A percentile compares a stretch with the other conserved stretches of the same genome.
These are phyloP conservation scores for Metarhizium sp. DNA, from an alignment of 2,329 filamentous ascomycete species.

Conservation along the genomic window DNA sequence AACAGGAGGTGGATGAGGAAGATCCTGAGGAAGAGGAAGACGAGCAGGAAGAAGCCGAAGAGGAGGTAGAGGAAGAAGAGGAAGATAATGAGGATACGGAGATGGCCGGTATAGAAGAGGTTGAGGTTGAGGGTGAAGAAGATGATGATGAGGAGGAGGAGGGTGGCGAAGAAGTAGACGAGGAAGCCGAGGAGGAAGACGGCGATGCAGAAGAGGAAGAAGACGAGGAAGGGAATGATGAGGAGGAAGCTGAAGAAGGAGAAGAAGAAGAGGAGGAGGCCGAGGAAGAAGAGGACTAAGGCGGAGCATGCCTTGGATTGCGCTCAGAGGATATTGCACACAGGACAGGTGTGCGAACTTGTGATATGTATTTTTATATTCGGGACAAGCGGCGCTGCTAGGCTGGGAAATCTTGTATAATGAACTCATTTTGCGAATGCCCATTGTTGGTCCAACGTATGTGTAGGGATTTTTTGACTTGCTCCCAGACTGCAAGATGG, in stretches of 20 bases:
- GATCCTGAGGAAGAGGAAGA: constrained; percentile 13
- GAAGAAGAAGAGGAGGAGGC: constrained; percentile 1
- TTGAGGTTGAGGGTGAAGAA: constrained; percentile 8
- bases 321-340: not conserved
- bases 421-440: not conserved
- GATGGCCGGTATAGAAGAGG: not conserved
- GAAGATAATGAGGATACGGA: constrained; percentile 6
- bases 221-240: constrained; percentile 7
- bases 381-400: not conserved
- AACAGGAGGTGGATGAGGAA: constrained; percentile 8
- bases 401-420: not conserved
- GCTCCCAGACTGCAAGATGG: too few relatives aligned
- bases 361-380: not conserved
- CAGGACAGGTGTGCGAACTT: not conserved
- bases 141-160: constrained; percentile 13
- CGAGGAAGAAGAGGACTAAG: constrained; percentile 6
- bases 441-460: too few relatives aligned
- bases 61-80: constrained; percentile 4
- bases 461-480: too few relatives aligned
- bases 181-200: constrained; percentile 8
- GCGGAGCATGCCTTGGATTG: not conserved
- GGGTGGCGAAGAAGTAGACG: constrained; percentile 5
- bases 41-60: constrained; percentile 4
- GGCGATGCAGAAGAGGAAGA: constrained; percentile 8
- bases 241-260: constrained; percentile 8